These are phyloP conservation scores for Wickerhamomyces sydowiorum DNA, from an alignment of 805 yeast genomes.

Conservation along the genomic window DNA sequence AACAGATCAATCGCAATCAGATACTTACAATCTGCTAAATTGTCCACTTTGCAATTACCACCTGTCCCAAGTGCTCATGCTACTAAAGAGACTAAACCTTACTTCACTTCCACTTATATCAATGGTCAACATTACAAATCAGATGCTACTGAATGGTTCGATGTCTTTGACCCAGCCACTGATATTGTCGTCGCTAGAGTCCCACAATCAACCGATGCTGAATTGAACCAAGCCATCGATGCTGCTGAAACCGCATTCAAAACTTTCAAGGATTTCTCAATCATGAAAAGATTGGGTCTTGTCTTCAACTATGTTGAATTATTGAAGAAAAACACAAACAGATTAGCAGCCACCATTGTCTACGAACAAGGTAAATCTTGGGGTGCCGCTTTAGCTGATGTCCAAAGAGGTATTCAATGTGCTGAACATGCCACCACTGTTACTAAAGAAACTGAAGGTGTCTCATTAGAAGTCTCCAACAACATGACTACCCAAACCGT, in stretches of 20 bases:
- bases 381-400: conserved; percentile 71
- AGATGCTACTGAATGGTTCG: conserved; percentile 53
- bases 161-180: conserved; percentile 73
- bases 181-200: conserved; percentile 58
- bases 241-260: conserved; percentile 61
- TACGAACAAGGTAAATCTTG: conserved; percentile 75
- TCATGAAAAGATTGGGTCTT: conserved; percentile 52
- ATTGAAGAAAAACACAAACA: conserved; percentile 59
- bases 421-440: conserved; percentile 72
- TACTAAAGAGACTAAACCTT: conserved; percentile 33
- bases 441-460: conserved; percentile 59
- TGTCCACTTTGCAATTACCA: conserved; percentile 19
- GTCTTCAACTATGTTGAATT: conserved; percentile 65
- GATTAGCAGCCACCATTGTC: conserved; percentile 58
- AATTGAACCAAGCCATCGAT: conserved; percentile 58
- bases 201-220: conserved; percentile 66
- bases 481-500: conserved; percentile 72
- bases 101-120: conserved; percentile 43
- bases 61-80: conserved; percentile 38
- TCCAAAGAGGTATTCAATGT: conserved; percentile 71
- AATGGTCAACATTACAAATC: conserved; percentile 42
- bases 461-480: conserved; percentile 56
- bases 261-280: conserved; percentile 43
- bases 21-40: not conserved
- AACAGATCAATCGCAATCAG: not conserved